phyloP scores from a whole-genome alignment of 176 grass and related monocot genomes.

The Sorghum bicolor region Sorghum_bicolor_NCBIv3 NC_012871.2:62056001-62056500 shows the following conservation, averaged over 20 bases:
- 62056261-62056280: background rate
- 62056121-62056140: too few relatives aligned
- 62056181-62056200: too few relatives aligned
- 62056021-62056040: background rate
- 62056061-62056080: background rate
- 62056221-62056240: too few relatives aligned
- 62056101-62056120: too few relatives aligned
- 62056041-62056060: background rate
- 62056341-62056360: constrained; percentile 51
- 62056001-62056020: too few relatives aligned
- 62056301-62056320: too few relatives aligned
- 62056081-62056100: too few relatives aligned
- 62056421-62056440: constrained; percentile 53
- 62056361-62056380: constrained; percentile 25
- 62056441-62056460: too few relatives aligned
- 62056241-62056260: background rate
- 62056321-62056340: constrained; percentile 29
- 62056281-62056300: background rate
- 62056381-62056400: constrained; percentile 39
- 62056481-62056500: background rate
- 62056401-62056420: constrained; percentile 36
- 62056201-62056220: too few relatives aligned
- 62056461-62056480: background rate
- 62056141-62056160: too few relatives aligned
- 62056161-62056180: too few relatives aligned